Evolutionary conservation across 306 rosid species (phyloP).

Genomic region (Cicer arietinum): DNA sequence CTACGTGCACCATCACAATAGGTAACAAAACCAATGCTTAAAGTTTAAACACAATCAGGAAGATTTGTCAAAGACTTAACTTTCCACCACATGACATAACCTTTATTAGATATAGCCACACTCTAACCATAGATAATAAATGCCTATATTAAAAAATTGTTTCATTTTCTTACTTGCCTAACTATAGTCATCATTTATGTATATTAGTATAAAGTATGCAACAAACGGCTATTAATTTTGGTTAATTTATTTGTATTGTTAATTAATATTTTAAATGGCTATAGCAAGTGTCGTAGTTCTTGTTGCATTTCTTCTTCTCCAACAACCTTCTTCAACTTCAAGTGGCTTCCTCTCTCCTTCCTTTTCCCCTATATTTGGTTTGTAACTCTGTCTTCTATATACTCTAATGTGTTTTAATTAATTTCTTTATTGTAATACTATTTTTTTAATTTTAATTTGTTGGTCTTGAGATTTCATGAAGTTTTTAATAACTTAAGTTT

Average conservation of each 20-base stretch:
- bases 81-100: background rate
- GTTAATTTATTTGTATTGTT: background rate
- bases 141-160: background rate
- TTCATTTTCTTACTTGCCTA: slow-evolving; percentile 15
- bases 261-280: slow-evolving; percentile 53
- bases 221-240: too few relatives aligned
- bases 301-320: slow-evolving; percentile 51
- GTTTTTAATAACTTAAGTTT: background rate
- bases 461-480: slow-evolving; percentile 14
- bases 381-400: slow-evolving; percentile 31
- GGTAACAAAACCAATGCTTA: background rate
- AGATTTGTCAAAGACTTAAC: slow-evolving; percentile 18
- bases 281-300: slow-evolving; percentile 38
- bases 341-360: slow-evolving; percentile 58
- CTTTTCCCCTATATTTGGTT: slow-evolving; percentile 52
- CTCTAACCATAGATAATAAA: background rate
- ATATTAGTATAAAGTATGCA: background rate
- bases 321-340: slow-evolving; percentile 45
- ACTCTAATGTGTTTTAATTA: slow-evolving; percentile 14
- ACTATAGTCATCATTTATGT: background rate
- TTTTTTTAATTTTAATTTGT: slow-evolving; percentile 1
- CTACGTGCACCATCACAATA: slow-evolving; percentile 7
- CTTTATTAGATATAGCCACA: background rate
- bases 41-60: background rate
- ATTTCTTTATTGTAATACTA: background rate